Evolutionary conservation across 305 asterid genomes (phyloP).

Genomic region (Fraxinus sp.): DNA sequence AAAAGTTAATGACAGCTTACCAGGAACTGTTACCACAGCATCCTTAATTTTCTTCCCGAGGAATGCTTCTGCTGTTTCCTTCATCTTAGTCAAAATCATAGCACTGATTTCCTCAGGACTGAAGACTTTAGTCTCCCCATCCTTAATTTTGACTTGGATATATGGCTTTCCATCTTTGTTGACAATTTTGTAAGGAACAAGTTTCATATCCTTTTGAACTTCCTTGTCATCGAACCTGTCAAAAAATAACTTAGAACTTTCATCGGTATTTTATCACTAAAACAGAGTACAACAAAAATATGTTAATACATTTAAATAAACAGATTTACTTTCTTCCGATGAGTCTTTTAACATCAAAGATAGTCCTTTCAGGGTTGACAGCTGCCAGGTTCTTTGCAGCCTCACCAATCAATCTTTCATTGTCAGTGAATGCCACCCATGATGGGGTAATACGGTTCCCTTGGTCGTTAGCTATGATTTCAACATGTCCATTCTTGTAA

Average conservation of each 20-base stretch:
- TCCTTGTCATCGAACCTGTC: conserved; percentile 51
- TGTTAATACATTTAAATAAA: not conserved
- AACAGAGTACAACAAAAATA: not conserved
- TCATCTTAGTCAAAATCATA: conserved; percentile 46
- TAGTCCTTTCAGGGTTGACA: conserved; percentile 43
- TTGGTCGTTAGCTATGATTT: conserved; percentile 26
- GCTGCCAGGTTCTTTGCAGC: conserved; percentile 60
- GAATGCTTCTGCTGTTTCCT: conserved; percentile 53
- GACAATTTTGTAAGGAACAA: conserved; percentile 45
- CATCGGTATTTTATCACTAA: not conserved
- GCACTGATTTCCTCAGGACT: conserved; percentile 54
- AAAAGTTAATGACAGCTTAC: conserved; percentile 1
- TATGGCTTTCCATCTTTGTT: conserved; percentile 53
- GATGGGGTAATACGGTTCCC: conserved; percentile 56
- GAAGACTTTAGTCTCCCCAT: conserved; percentile 46
- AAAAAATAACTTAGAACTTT: not conserved
- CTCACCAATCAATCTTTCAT: conserved; percentile 49
- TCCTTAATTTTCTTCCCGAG: conserved; percentile 48
- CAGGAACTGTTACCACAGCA: conserved; percentile 53
- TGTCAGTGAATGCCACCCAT: conserved; percentile 51
- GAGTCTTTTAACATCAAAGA: conserved; percentile 54
- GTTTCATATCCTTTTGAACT: conserved; percentile 50
- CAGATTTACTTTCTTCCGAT: conserved; percentile 48
- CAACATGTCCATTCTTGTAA: conserved; percentile 49
- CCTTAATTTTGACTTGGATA: conserved; percentile 41